Base-by-base conservation (phyloP, 192 early-diverging fungal genomes). In the Coemansia sp. region DNA sequence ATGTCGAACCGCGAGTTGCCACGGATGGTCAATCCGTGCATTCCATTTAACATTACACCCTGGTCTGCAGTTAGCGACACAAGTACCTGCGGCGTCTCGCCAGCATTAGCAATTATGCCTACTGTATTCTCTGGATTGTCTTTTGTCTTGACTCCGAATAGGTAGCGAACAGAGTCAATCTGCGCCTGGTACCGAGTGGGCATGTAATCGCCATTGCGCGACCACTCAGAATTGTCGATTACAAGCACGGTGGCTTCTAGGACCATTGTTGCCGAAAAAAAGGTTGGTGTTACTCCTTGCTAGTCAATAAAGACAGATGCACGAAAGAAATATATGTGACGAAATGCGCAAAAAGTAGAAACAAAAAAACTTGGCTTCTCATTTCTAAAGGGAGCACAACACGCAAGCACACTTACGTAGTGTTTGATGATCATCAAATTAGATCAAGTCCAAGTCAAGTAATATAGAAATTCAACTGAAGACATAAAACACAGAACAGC, bases 221-320 rank as follows among this genome's bases (percentile, higher is more conserved):
- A 93, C 93, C 94, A 98, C 77, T 98, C 97, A 4, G 95, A 97
- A 83, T 98, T 98, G 76, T 98, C 97, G 62, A 93, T 81, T 41
- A 94, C 86, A 73, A 97, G 79, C 68, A 97, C 88, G 48, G 92
- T 91, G 30, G 94, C 94, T 82, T 97, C 94, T 58, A 96, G 83
- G 56, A 93, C 91, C 94, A 95, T 95, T 16, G 61, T 79, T 49
- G 34, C 25, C 14, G 18, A 19, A 7, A 54, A 38, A 38, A 38
- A 30, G 10, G 3, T 38, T 12, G 34, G 10, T 7, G 34, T 38
- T 38, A 12, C 34, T 38, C 8, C 8, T 30, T 38, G 34, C 34
- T 38, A 38, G 34, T n/a, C 12, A 56, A 24, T 21, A 38, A 22
- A 14, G 23, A 48, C 44, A 49, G 51, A 54, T 16, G 38, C 27